Evolutionary conservation across 2,329 filamentous ascomycete species (phyloP).

Genomic region (Venturia aucupariae): DNA sequence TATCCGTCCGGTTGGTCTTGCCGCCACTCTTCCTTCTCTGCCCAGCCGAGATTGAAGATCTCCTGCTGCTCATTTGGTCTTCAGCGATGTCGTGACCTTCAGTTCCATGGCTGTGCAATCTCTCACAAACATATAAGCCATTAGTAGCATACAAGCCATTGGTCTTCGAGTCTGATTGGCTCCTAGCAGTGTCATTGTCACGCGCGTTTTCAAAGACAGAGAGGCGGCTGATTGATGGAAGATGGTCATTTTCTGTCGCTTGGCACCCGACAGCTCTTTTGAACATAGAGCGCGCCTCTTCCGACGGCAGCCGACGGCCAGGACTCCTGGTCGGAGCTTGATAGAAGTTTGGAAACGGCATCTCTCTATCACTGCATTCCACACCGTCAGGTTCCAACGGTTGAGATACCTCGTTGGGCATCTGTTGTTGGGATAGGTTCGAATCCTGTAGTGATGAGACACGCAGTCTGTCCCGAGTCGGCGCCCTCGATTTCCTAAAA

Average conservation of each 20-base stretch:
- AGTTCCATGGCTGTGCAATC: neutral
- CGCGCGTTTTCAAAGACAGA: neutral
- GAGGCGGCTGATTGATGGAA: neutral
- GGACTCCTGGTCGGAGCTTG: neutral
- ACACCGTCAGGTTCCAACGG: neutral
- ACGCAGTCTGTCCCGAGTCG: neutral
- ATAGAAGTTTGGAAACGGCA: neutral
- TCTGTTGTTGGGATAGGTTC: neutral
- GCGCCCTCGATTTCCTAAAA: neutral
- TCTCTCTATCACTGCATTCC: neutral
- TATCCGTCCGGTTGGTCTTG: neutral
- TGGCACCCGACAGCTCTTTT: neutral
- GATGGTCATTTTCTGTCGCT: neutral
- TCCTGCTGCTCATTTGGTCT: neutral
- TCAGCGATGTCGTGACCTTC: neutral
- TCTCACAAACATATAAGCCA: neutral
- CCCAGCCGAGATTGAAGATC: neutral
- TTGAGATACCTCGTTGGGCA: neutral
- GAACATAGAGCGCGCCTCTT: neutral
- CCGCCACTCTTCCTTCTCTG: neutral
- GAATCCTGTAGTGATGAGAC: neutral
- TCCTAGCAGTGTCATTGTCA: neutral
- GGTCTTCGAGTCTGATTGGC: neutral
- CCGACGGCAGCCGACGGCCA: neutral
- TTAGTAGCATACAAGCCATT: neutral